phyloP scores from a whole-genome alignment of 1,284 basidiomycete species.

The Exobasidium cylindrosporum region DNA sequence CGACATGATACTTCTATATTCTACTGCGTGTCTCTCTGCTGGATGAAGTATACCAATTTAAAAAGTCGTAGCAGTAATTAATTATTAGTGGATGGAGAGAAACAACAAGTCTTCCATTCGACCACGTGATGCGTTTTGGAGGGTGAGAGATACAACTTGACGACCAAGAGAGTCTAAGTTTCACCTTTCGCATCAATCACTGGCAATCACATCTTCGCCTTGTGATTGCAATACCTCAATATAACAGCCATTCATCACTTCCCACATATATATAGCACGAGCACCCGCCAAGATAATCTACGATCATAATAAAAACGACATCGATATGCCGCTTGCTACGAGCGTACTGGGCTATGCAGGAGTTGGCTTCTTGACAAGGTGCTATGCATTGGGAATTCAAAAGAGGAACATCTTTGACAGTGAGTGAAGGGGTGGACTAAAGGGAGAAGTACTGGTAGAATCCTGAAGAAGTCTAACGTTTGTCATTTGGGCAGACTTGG shows the following conservation, averaged over 20 bases:
- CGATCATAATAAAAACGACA: neutral
- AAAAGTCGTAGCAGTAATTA: too few relatives aligned
- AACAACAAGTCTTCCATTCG: too few relatives aligned
- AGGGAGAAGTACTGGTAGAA: neutral
- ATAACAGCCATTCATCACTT: neutral
- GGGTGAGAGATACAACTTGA: too few relatives aligned
- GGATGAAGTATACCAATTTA: too few relatives aligned
- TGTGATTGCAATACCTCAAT: neutral
- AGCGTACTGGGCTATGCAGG: slow-evolving; percentile 52
- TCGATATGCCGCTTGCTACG: slow-evolving; percentile 14
- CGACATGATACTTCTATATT: slow-evolving; percentile 11
- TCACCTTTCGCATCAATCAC: too few relatives aligned
- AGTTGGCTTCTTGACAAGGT: slow-evolving; percentile 51
- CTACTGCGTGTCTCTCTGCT: neutral
- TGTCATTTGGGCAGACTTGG: slow-evolving; percentile 34
- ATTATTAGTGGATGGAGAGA: too few relatives aligned
- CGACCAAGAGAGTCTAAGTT: too few relatives aligned
- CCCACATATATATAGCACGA: neutral
- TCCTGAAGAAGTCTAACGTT: neutral
- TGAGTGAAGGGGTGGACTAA: slow-evolving; percentile 23
- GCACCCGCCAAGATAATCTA: neutral
- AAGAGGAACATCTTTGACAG: slow-evolving; percentile 54
- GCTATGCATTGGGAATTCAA: slow-evolving; percentile 52
- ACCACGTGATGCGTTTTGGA: too few relatives aligned
- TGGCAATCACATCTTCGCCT: neutral